A percentile compares a stretch with the other conserved stretches of the same genome.
phyloP scores from a whole-genome alignment of 441 rosid genomes.

The Geranium incanum region DNA sequence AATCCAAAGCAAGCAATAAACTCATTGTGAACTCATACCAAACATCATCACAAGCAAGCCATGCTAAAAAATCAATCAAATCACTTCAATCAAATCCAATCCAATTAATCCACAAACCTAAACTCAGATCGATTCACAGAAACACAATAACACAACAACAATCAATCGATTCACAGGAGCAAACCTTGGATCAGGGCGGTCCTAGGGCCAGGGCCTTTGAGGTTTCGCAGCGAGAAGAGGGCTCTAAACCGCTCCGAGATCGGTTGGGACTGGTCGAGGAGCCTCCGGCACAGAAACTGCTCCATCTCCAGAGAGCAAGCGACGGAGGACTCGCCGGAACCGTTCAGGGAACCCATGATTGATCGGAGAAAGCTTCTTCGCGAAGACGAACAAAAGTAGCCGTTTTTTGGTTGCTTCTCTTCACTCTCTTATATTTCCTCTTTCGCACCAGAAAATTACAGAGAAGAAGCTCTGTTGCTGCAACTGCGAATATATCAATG shows the following conservation, averaged over 20 bases:
- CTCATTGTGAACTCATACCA: neutral
- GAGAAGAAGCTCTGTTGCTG: no score
- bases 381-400: no score
- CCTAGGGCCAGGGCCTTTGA: slow-evolving; percentile 74
- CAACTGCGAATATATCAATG: no score
- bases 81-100: neutral
- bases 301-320: slow-evolving; percentile 36
- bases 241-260: slow-evolving; percentile 82
- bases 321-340: slow-evolving; percentile 12
- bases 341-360: slow-evolving; percentile 25
- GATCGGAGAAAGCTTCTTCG: neutral
- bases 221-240: slow-evolving; percentile 90
- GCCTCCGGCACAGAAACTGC: slow-evolving; percentile 56
- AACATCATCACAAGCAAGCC: neutral
- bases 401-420: no score
- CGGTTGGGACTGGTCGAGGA: slow-evolving; percentile 53
- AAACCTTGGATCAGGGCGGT: slow-evolving; percentile 63
- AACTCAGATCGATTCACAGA: neutral
- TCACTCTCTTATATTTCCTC: no score
- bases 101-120: neutral
- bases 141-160: neutral
- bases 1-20: neutral
- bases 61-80: neutral
- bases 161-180: neutral
- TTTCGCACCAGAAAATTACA: no score